Conservation (phyloP, 192 early-diverging fungal genomes). For the Entrophospora sp. region DNA sequence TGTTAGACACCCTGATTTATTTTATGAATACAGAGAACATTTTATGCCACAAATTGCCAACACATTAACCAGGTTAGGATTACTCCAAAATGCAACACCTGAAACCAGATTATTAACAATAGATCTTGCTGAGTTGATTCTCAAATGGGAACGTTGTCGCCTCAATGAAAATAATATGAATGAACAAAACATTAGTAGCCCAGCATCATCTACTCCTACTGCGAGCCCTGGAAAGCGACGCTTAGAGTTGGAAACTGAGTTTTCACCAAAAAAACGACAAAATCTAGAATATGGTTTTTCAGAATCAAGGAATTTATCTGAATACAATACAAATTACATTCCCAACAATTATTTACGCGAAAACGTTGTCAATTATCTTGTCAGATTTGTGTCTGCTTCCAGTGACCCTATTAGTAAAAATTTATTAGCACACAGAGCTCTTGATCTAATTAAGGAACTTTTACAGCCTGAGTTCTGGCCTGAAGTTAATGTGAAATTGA, state of each 20-base stretch:
- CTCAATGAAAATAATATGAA: conserved; percentile 33
- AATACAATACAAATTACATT: conserved; percentile 28
- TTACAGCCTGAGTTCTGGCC: conserved; percentile 60
- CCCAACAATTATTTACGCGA: conserved; percentile 45
- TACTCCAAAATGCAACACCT: conserved; percentile 72
- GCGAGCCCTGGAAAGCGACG: conserved; percentile 15
- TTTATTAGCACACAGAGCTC: conserved; percentile 46
- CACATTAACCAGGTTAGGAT: conserved; percentile 76
- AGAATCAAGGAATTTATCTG: neutral
- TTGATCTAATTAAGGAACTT: conserved; percentile 55
- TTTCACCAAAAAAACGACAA: conserved; percentile 13
- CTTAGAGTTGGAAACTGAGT: neutral
- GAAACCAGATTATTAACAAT: conserved; percentile 81
- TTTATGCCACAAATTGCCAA: conserved; percentile 87
- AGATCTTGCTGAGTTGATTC: conserved; percentile 83
- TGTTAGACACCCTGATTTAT: conserved; percentile 79
- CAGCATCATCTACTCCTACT: conserved; percentile 19
- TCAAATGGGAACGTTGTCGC: conserved; percentile 79
- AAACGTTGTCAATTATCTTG: conserved; percentile 49
- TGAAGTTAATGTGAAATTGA: conserved; percentile 58
- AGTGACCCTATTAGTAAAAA: conserved; percentile 37
- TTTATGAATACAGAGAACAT: conserved; percentile 81
- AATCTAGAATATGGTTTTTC: conserved; percentile 1
- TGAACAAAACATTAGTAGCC: conserved; percentile 6
- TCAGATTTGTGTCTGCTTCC: conserved; percentile 55